Base-by-base conservation (phyloP, 441 rosid genomes). In the Arabidopsis hybrid region DNA sequence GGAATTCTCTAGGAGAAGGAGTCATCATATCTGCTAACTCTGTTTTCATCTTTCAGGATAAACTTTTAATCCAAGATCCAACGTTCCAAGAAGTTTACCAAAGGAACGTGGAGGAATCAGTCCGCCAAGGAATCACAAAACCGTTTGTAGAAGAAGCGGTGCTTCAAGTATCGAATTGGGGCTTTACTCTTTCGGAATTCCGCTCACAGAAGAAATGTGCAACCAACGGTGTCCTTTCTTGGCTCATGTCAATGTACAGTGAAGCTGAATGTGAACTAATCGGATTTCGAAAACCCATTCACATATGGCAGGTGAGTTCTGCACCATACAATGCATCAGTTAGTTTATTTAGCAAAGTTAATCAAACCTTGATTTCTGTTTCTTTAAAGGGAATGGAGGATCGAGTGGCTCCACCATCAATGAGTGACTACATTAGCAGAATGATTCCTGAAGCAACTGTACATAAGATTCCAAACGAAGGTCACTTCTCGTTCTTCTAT, bases 301-400 rank as follows among this genome's bases (percentile, higher is more conserved):
- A 89, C 73, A 79, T 89, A 78, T 87, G 90, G 94, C 94, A 89
- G 91, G 93, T 85, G 45, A 74, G 84, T 35, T 16, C 34, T 40
- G 17, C 60, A 29, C 46, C 36, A 60, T 59, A 55, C 50, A 62
- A 42, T 43, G 18, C 62, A 62, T 21, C 26, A 21, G 26, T 21
- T 31, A 16, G 16, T 46, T 9, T 32, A 8, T 11, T 17, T 29
- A 51, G 21, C 40, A 45, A 65, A 31, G 4, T 16, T 42, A 16
- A 59, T 17, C 18, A n/a, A 38, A 60, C 9, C 13, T 36, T 18
- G 0, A 32, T 1, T 34, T 62, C 7, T 32, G 40, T 47, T 3
- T 39, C 12, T 10, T 58, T 47, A 62, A 86, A 95, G 99, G 99
- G 99, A 75, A 86, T 83, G 88, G 93, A 92, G 13, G 98, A 95